Evolutionary conservation across 768 basidiomycete genomes (phyloP), one percentile per base, ranked within the genome.

Genomic region (Boletus rufocinnamomeus): DNA sequence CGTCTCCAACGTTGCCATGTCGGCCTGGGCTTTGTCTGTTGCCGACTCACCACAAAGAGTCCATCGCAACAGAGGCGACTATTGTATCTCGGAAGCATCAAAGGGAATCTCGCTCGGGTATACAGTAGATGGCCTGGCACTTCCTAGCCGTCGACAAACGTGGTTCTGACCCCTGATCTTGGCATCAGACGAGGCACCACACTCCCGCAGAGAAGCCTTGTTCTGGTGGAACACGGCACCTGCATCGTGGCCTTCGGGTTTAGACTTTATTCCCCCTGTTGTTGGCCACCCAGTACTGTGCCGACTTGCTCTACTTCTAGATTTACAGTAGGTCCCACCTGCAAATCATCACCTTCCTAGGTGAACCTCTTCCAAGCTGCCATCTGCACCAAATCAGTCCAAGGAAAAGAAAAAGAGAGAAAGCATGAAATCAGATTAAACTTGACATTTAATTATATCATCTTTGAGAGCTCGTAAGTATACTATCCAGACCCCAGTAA

Each of bases 401-500:
- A 37, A 47, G 5, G 23, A n/a, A n/a, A 21, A 11, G 40, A 10
- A 41, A n/a, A n/a, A 5, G 40, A 37, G 7, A n/a, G 47, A 19
- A 32, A 48, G 11, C 7, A 56, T 10, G 8, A 44, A n/a, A 45
- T 45, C 47, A n/a, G 32, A 48, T 60, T 23, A 59, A 53, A 30
- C 37, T 40, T 25, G 47, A 45, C 6, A 54, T 47, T 45, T 6
- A 35, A 50, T 21, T 17, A 48, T 34, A 55, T 55, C 58, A 60
- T 52, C 52, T 41, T 44, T 50, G 4, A 21, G 48, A 50, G 45
- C 40, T 51, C 45, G 57, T 35, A 44, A 38, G 9, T 4, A 64
- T 64, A 60, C 48, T 54, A 34, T 58, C 38, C 30, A 53, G 43
- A 46, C 38, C 40, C 40, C 21, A 23, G 37, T 25, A n/a, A 19